Evolutionary conservation across 1,284 basidiomycete genomes (phyloP).

Genomic region (Ganoderma sinense): DNA sequence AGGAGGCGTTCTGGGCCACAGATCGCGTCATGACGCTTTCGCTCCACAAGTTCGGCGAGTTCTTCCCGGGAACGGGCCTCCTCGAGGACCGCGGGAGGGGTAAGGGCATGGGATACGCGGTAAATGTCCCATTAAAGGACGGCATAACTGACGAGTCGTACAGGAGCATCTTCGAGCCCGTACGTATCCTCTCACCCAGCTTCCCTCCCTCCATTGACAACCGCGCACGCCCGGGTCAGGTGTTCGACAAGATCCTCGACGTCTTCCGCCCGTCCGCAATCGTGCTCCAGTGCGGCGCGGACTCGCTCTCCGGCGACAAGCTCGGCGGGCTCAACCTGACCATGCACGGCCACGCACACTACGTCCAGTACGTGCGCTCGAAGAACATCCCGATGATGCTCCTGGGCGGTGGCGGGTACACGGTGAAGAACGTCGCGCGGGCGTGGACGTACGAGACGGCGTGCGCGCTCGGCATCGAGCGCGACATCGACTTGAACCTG

Average conservation of each 20-base stretch:
- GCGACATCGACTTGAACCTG: constrained; percentile 80
- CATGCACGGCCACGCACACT: constrained; percentile 94
- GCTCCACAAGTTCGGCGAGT: constrained; percentile 98
- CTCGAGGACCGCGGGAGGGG: constrained; percentile 88
- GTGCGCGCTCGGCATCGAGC: constrained; percentile 86
- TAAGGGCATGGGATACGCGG: constrained; percentile 88
- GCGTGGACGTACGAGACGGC: constrained; percentile 99
- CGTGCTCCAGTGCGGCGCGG: constrained; percentile 95
- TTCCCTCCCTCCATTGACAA: neutral
- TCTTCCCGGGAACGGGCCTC: constrained; percentile 94
- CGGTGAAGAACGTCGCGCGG: constrained; percentile 93
- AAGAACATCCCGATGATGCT: constrained; percentile 91
- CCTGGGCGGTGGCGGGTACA: constrained; percentile 97
- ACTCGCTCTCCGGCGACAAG: constrained; percentile 95
- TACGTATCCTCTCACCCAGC: constrained; percentile 48
- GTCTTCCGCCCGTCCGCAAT: constrained; percentile 92
- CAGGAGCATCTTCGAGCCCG: constrained; percentile 88
- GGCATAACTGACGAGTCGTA: constrained; percentile 90
- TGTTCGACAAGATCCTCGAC: constrained; percentile 89
- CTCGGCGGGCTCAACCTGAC: constrained; percentile 96
- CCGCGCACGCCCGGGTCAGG: constrained; percentile 49
- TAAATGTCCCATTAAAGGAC: constrained; percentile 95
- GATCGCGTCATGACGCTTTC: constrained; percentile 96
- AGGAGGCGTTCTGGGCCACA: constrained; percentile 98
- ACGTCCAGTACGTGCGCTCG: constrained; percentile 87